Evolutionary conservation across 257 asterid species (phyloP).

Genomic region (Ajuga chamaepitys): DNA sequence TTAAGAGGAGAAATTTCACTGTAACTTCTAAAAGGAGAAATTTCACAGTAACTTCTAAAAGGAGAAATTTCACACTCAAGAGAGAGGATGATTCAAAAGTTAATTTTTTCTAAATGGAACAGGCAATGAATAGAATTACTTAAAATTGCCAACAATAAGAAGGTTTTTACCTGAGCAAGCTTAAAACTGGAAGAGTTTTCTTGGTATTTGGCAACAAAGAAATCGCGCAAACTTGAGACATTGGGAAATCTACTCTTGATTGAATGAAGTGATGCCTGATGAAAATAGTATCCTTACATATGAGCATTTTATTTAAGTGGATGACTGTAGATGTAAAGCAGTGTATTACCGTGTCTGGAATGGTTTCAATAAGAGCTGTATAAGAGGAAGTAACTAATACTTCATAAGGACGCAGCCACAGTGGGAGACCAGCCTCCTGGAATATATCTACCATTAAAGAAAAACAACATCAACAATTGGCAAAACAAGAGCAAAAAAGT

Average conservation of each 20-base stretch:
- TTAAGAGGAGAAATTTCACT: too few relatives aligned
- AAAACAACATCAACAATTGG: constrained; percentile 10
- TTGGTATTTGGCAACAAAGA: constrained; percentile 85
- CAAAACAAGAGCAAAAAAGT: neutral
- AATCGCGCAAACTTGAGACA: constrained; percentile 83
- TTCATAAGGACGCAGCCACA: constrained; percentile 98
- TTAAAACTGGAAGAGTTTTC: constrained; percentile 83
- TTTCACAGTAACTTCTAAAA: too few relatives aligned
- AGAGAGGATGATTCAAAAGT: neutral
- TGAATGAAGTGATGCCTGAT: constrained; percentile 93
- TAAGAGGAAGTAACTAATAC: constrained; percentile 92
- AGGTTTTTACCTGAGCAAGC: constrained; percentile 82
- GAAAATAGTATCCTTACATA: constrained; percentile 2
- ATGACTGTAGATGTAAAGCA: neutral
- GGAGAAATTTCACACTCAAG: neutral
- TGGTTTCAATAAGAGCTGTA: constrained; percentile 97
- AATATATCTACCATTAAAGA: constrained; percentile 73
- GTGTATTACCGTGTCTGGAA: constrained; percentile 86
- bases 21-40: too few relatives aligned
- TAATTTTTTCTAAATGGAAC: neutral
- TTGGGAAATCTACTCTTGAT: constrained; percentile 87
- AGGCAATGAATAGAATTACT: constrained; percentile 8
- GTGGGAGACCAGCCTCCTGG: constrained; percentile 99
- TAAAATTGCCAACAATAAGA: neutral
- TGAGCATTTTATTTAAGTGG: constrained; percentile 1